Evolutionary conservation across 306 rosid genomes (phyloP), one percentile per base, ranked within the genome.

Genomic region (Lablab purpureus): DNA sequence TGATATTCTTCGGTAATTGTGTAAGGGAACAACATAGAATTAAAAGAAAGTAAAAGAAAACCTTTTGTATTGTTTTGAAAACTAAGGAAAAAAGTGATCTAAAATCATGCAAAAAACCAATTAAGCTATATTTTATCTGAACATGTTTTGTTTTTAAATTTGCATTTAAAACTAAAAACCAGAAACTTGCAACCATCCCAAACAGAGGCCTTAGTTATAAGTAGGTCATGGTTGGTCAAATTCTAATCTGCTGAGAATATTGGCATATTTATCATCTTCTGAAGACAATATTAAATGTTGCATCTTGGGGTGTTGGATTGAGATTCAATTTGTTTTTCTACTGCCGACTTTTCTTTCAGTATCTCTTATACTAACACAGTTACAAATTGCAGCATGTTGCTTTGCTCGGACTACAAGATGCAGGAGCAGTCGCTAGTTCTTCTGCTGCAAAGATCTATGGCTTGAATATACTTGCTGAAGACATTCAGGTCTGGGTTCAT

Each of bases 371-470:
- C 82, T 71, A 76, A 67, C 58, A 66, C 68, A 52, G 51, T 85
- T 69, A 71, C 56, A 74, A 67, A 65, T 75, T 81, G 82, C 79
- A 93, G 99, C 90, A 91, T 80, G 90, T 96, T 64, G 94, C 98
- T 45, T 76, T 78, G 68, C 85, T 90, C 81, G 67, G 89, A 62
- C 82, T 93, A 71, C 87, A 83, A 80, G 96, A 96, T 85, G 84
- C 90, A 14, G 99, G 94, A 87, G 99, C 99, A 46, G 97, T 96
- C 83, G 97, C 98, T 66, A 91, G 98, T 81, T 84, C 90, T n/a
- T 80, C 88, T 7, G 97, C 99, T 59, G 99, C 94, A 51, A 23
- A 60, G 71, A 91, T 95, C 54, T 95, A 95, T 83, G 98, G 89
- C 85, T 85, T 95, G 85, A 79, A 84, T 59, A 82, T 95, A 75